These are phyloP conservation scores for Malus sylvestris DNA, from an alignment of 306 rosid species.

Conservation along the genomic window DNA sequence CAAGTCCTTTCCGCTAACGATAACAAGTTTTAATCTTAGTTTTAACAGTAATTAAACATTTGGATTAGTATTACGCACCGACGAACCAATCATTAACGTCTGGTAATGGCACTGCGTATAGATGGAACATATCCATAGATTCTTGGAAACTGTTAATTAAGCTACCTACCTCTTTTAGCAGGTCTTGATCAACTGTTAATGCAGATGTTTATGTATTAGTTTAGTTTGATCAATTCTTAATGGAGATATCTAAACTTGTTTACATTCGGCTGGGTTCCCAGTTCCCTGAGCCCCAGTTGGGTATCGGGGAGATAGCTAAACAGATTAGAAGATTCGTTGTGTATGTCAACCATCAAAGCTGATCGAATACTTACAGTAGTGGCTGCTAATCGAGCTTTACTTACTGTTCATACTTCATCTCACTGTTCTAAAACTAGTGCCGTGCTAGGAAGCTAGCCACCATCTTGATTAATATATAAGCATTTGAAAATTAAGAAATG, in stretches of 20 bases:
- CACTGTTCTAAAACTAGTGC: too few species aligned
- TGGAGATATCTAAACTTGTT: neutral
- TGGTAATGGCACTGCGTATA: neutral
- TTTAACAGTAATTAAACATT: slow-evolving; percentile 17
- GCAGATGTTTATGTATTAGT: neutral
- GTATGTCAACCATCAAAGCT: neutral
- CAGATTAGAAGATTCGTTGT: neutral
- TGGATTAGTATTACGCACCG: slow-evolving; percentile 4
- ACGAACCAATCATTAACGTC: slow-evolving; percentile 2
- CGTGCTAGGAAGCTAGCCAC: too few species aligned
- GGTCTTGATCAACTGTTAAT: neutral
- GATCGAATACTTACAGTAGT: neutral
- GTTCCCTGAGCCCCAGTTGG: slow-evolving; percentile 5
- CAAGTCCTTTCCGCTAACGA: slow-evolving; percentile 44
- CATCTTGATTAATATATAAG: too few species aligned
- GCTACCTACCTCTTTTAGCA: slow-evolving; percentile 10
- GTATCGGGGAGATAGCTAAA: neutral
- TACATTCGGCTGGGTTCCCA: slow-evolving; percentile 13
- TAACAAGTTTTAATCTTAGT: slow-evolving; percentile 34
- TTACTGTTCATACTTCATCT: neutral
- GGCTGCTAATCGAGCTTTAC: neutral
- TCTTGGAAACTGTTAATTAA: neutral
- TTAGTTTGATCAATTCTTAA: neutral
- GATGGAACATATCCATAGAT: slow-evolving; percentile 1
- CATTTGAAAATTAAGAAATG: too few species aligned